A percentile compares a stretch with the other conserved stretches of the same genome.
Evolutionary conservation across 2,329 filamentous ascomycete species (phyloP).

Genomic region (Septoria petroselini): DNA sequence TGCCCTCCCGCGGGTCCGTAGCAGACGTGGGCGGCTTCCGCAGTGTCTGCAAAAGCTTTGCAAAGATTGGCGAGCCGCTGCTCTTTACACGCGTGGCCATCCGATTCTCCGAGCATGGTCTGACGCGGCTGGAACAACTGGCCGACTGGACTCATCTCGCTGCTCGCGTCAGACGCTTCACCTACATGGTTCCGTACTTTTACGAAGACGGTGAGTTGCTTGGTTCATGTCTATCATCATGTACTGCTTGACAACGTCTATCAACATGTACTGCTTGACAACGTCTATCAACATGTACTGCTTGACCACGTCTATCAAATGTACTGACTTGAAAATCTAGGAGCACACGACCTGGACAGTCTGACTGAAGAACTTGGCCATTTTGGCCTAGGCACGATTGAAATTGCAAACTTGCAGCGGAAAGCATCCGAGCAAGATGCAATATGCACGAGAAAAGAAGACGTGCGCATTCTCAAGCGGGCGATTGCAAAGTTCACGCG

Average conservation of each 20-base stretch:
- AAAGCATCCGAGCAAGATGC: slow-evolving; percentile 52
- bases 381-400: slow-evolving; percentile 17
- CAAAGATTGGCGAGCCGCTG: slow-evolving; percentile 50
- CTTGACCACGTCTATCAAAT: no score
- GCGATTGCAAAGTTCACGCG: slow-evolving; percentile 58
- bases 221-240: not conserved
- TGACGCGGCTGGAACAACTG: slow-evolving; percentile 50
- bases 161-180: slow-evolving; percentile 57
- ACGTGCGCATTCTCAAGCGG: slow-evolving; percentile 52
- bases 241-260: no score
- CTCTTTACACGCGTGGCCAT: slow-evolving; percentile 53
- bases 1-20: slow-evolving; percentile 43
- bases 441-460: slow-evolving; percentile 51
- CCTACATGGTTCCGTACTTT: slow-evolving; percentile 59
- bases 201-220: slow-evolving; percentile 50
- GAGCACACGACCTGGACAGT: slow-evolving; percentile 22
- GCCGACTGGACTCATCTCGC: slow-evolving; percentile 51
- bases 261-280: no score
- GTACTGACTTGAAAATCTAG: not conserved
- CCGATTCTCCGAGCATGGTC: slow-evolving; percentile 50
- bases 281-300: no score
- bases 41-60: slow-evolving; percentile 50
- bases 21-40: slow-evolving; percentile 49
- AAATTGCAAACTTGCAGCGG: slow-evolving; percentile 39
- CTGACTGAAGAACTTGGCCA: slow-evolving; percentile 22